Percentiles rank a stretch among this genome's conserved stretches.
Conservation (phyloP, 768 basidiomycete genomes). For the Suillus bovinus region DNA sequence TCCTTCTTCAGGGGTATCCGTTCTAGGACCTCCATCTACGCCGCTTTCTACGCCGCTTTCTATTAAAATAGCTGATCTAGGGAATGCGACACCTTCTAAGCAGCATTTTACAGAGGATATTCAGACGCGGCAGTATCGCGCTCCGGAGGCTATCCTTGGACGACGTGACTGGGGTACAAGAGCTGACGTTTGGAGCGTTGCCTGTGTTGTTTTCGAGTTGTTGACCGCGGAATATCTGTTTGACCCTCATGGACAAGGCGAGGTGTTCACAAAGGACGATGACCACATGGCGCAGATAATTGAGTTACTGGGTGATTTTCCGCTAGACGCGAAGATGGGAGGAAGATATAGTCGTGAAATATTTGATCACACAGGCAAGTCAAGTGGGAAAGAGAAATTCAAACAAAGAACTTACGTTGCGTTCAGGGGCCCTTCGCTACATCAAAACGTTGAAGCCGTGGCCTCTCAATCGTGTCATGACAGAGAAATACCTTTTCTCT, state of each 20-base stretch:
- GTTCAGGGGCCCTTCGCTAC: constrained; percentile 64
- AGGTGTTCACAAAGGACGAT: constrained; percentile 87
- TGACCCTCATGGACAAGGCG: constrained; percentile 81
- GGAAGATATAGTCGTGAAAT: constrained; percentile 85
- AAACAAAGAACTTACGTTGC: constrained; percentile 12
- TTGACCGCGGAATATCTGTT: constrained; percentile 91
- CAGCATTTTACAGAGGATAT: constrained; percentile 94
- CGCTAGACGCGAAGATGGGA: constrained; percentile 72
- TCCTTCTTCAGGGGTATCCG: constrained; percentile 21
- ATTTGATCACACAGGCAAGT: constrained; percentile 71
- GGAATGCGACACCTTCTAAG: constrained; percentile 90
- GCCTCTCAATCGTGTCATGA: constrained; percentile 83
- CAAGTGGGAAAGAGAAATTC: constrained; percentile 5
- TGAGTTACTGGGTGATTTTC: constrained; percentile 83
- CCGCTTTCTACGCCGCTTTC: constrained; percentile 56
- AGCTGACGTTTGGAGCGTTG: constrained; percentile 90
- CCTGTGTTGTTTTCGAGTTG: constrained; percentile 89
- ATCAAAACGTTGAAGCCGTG: constrained; percentile 76
- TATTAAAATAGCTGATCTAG: constrained; percentile 93
- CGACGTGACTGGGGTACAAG: constrained; percentile 83
- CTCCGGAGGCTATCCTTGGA: constrained; percentile 92
- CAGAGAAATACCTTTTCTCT: constrained; percentile 82
- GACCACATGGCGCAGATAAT: constrained; percentile 97
- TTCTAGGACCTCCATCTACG: constrained; percentile 27
- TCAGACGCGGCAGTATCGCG: constrained; percentile 94